These are phyloP conservation scores for Macroventuria anomochaeta DNA, from an alignment of 2,329 filamentous ascomycete species.

Conservation along the genomic window DNA sequence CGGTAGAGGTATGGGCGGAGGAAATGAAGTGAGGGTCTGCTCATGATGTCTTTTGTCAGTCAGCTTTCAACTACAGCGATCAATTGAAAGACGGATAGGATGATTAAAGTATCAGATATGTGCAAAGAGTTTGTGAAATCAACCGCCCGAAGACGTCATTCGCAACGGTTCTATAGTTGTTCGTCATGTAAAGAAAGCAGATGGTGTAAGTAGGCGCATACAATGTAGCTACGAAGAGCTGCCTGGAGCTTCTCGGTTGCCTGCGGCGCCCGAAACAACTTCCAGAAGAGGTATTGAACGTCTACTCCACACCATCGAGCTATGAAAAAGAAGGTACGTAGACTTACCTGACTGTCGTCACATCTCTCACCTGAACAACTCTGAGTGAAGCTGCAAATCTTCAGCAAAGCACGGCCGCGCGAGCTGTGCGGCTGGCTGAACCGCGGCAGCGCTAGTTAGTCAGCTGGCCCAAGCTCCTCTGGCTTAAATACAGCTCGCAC, in stretches of 20 bases:
- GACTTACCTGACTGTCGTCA: slow-evolving; percentile 22
- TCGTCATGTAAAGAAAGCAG: slow-evolving; percentile 36
- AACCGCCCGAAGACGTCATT: slow-evolving; percentile 64
- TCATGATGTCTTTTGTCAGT: slow-evolving; percentile 54
- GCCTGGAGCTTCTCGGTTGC: not conserved
- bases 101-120: slow-evolving; percentile 42
- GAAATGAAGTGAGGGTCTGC: slow-evolving; percentile 56
- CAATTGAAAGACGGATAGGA: not conserved
- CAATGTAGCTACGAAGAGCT: not conserved
- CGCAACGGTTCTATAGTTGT: slow-evolving; percentile 69
- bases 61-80: slow-evolving; percentile 36
- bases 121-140: slow-evolving; percentile 53
- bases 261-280: too few relatives aligned
- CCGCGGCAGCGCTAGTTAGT: not conserved
- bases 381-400: slow-evolving; percentile 11
- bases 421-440: not conserved
- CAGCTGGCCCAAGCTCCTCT: not conserved
- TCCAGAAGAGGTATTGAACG: not conserved
- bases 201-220: not conserved
- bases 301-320: not conserved
- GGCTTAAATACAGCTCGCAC: not conserved
- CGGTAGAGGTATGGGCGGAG: slow-evolving; percentile 63
- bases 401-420: not conserved
- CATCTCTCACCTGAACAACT: slow-evolving; percentile 3
- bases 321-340: not conserved